phyloP scores from a whole-genome alignment of 139 green algal species.

The Chlamydomonas eustigma region DNA sequence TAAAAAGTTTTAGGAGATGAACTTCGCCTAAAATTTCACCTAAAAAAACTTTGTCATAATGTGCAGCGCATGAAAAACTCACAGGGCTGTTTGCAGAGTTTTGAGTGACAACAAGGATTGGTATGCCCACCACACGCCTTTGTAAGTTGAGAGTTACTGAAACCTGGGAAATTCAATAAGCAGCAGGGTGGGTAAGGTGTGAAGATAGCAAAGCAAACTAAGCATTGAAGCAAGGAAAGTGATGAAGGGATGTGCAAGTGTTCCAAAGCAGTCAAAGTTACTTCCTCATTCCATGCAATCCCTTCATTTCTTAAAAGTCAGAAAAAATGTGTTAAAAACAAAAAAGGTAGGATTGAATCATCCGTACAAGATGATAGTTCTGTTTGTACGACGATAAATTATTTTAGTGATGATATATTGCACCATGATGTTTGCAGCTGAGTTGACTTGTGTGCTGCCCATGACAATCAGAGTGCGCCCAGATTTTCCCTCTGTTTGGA shows the following conservation, averaged over 20 bases:
- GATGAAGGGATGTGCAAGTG: neutral
- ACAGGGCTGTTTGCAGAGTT: slow-evolving; percentile 3
- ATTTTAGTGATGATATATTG: neutral
- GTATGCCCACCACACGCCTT: neutral
- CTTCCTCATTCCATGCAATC: too few relatives aligned
- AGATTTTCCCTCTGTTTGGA: neutral
- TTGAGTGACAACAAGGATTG: neutral
- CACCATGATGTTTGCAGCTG: neutral
- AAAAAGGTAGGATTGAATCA: neutral
- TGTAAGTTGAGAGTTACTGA: neutral
- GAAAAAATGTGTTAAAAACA: neutral
- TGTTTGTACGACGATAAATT: neutral
- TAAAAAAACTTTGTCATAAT: neutral
- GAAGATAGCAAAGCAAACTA: neutral
- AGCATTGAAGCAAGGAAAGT: neutral
- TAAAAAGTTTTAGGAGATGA: neutral
- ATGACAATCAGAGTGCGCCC: slow-evolving; percentile 1
- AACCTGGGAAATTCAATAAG: neutral
- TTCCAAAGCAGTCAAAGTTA: too few relatives aligned
- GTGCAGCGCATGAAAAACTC: neutral
- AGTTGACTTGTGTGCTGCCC: slow-evolving; percentile 1
- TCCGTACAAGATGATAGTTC: neutral
- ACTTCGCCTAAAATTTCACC: neutral
- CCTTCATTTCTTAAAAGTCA: neutral
- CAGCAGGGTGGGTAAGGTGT: neutral